These are phyloP conservation scores for Alnus rubra DNA, from an alignment of 306 rosid species.

Conservation along the genomic window DNA sequence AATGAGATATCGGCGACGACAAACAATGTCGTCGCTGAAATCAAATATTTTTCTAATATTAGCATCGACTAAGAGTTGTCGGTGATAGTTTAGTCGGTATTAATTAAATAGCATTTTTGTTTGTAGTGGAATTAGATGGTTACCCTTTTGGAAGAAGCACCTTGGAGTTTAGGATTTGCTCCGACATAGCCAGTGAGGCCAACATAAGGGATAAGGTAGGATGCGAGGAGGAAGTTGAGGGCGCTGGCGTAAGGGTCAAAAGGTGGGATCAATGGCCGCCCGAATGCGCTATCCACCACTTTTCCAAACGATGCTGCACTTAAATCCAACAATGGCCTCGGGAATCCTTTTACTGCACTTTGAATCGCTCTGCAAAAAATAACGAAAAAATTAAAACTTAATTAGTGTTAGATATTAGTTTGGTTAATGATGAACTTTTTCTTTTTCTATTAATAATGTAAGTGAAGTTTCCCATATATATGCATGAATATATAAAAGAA, in stretches of 20 bases:
- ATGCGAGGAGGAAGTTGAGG: constrained; percentile 67
- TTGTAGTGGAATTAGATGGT: background rate
- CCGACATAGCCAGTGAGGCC: constrained; percentile 92
- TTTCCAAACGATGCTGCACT: constrained; percentile 54
- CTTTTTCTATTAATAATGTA: too few relatives aligned
- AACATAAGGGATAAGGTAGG: constrained; percentile 73
- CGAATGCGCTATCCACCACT: constrained; percentile 56
- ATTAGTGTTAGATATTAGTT: too few relatives aligned
- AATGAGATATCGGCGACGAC: too few relatives aligned
- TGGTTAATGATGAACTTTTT: too few relatives aligned
- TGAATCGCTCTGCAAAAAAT: constrained; percentile 57
- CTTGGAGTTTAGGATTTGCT: constrained; percentile 50
- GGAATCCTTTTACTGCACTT: constrained; percentile 54
- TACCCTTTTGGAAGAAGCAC: constrained; percentile 45
- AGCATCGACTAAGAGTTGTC: too few relatives aligned
- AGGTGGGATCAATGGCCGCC: constrained; percentile 46
- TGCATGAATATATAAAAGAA: too few relatives aligned
- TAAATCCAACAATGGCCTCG: constrained; percentile 71
- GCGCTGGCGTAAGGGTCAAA: constrained; percentile 66
- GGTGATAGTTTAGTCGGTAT: too few relatives aligned
- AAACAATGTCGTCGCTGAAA: too few relatives aligned
- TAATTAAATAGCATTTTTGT: too few relatives aligned
- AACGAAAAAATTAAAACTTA: too few relatives aligned
- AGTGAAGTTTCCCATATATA: too few relatives aligned
- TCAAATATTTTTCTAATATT: too few relatives aligned